phyloP scores from a whole-genome alignment of 495 filamentous ascomycete genomes.

The Tuber aestivum region DNA sequence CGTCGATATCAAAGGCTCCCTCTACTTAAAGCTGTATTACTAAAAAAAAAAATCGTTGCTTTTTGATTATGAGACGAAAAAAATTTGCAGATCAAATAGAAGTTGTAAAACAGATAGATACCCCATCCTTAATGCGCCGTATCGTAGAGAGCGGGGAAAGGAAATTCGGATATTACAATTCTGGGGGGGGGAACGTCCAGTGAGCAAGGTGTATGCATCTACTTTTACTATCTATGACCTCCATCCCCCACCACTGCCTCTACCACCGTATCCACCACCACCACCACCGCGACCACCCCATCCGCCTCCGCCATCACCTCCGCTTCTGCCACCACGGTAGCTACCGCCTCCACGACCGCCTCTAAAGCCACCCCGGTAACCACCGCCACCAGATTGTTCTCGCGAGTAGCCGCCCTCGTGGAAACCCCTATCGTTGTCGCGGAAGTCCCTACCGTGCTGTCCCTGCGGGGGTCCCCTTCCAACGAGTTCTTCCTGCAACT shows the following conservation, averaged over 20 bases:
- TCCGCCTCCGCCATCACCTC: slow-evolving; percentile 43
- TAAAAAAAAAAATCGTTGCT: not conserved
- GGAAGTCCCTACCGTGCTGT: slow-evolving; percentile 52
- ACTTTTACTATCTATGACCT: slow-evolving; percentile 29
- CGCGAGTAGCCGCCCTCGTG: slow-evolving; percentile 46
- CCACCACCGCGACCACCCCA: slow-evolving; percentile 47
- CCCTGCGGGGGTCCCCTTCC: slow-evolving; percentile 54
- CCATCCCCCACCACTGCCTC: slow-evolving; percentile 45
- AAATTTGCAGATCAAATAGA: not conserved
- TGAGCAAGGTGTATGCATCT: slow-evolving; percentile 5
- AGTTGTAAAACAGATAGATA: slow-evolving; percentile 11
- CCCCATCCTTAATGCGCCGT: slow-evolving; percentile 18
- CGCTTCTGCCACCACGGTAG: slow-evolving; percentile 51
- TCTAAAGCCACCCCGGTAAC: slow-evolving; percentile 43
- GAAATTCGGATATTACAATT: not conserved
- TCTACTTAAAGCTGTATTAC: slow-evolving; percentile 1
- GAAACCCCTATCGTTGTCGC: slow-evolving; percentile 48
- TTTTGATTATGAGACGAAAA: not conserved
- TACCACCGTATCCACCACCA: slow-evolving; percentile 46
- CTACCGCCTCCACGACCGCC: slow-evolving; percentile 43
- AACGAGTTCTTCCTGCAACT: slow-evolving; percentile 78
- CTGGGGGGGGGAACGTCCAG: slow-evolving; percentile 16
- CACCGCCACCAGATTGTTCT: slow-evolving; percentile 52
- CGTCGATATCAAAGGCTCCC: not conserved
- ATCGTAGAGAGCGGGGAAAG: slow-evolving; percentile 16